Evolutionary conservation across 306 rosid genomes (phyloP), one percentile per base, ranked within the genome.

Genomic region (Malus fusca): DNA sequence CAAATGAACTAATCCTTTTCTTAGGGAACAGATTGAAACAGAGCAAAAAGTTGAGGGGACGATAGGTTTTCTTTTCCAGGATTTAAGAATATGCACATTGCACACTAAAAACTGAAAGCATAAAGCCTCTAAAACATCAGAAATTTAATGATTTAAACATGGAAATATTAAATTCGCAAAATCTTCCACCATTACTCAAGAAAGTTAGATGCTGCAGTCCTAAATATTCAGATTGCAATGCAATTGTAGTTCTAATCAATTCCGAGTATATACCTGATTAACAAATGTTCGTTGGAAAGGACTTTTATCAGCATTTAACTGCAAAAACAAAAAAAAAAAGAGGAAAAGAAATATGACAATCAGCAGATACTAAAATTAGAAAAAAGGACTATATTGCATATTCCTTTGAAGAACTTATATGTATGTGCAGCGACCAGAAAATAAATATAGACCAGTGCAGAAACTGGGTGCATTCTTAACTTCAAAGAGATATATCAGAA

Each of bases 221-320:
- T 19, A 71, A 74, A 72, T 56, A 80, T 73, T 42, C 56, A 76
- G 59, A 78, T 25, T 78, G 73, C 25, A 8, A 72, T 40, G 21
- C 55, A 48, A 48, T 25, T 10, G 66, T 62, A 79, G 60, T 82
- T 72, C 69, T 78, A 69, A 63, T 58, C 76, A 74, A 70, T 59
- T 75, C 43, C 53, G 9, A 69, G 76, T 51, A 37, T 55, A 70
- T 82, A 96, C 99, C 98, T 96, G 99, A 83, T 96, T 90, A 80
- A 92, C 98, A 88, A 96, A 96, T 25, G 96, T 96, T 81, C 97
- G 88, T 71, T 88, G 97, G 84, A 92, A 92, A 85, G 98, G 98
- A 70, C 99, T 96, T 89, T 96, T 96, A 42, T 90, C 97, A 68
- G 83, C 93, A 88, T 96, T 96, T 86, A 96, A 89, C 99, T 96